Conservation (phyloP, 352 stramenopile genomes). For the Plasmopara viticola region DNA sequence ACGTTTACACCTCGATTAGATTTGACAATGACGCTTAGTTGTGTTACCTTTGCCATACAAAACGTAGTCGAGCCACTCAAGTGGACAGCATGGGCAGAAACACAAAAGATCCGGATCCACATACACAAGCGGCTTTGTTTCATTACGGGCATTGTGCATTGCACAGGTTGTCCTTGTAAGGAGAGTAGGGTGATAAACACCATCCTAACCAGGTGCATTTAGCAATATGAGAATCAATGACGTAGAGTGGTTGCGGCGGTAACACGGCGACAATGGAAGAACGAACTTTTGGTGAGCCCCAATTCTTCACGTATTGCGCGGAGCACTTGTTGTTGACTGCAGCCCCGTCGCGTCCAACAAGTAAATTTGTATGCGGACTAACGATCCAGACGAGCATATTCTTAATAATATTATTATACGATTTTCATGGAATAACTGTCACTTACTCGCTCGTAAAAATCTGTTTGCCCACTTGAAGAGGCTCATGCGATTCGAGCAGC, state of each 20-base stretch:
- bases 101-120: constrained; percentile 45
- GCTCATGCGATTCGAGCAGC: constrained; percentile 43
- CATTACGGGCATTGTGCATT: constrained; percentile 11
- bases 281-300: constrained; percentile 46
- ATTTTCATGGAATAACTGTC: neutral
- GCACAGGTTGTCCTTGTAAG: constrained; percentile 49
- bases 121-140: constrained; percentile 30
- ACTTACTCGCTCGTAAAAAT: constrained; percentile 77
- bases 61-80: constrained; percentile 83
- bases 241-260: neutral
- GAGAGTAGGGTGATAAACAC: constrained; percentile 41
- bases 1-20: no score
- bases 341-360: constrained; percentile 75
- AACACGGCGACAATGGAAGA: neutral
- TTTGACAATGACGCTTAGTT: neutral
- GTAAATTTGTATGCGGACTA: constrained; percentile 68
- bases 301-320: constrained; percentile 60
- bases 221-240: neutral
- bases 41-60: constrained; percentile 56
- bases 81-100: constrained; percentile 72
- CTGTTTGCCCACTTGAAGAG: constrained; percentile 44
- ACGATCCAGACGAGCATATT: neutral
- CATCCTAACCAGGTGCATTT: constrained; percentile 28
- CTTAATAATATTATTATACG: neutral
- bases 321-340: constrained; percentile 70